phyloP scores from a whole-genome alignment of 2,329 filamentous ascomycete species.

The Diaporthe vexans region DNA sequence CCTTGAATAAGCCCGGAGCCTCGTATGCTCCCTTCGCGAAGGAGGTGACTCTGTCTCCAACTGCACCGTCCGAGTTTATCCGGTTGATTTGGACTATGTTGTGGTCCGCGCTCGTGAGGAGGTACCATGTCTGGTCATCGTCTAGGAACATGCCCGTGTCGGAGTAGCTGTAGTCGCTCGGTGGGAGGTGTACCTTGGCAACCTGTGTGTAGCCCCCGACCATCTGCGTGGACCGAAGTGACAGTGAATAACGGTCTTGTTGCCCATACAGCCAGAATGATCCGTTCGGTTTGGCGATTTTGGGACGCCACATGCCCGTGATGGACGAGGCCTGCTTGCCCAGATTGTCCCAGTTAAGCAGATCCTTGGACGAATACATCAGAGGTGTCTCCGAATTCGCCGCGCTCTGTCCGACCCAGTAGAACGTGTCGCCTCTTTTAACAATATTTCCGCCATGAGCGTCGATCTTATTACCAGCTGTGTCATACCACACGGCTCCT shows the following conservation, averaged over 20 bases:
- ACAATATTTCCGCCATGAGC: conserved; percentile 56
- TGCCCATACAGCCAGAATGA: conserved; percentile 57
- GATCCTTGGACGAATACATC: conserved; percentile 56
- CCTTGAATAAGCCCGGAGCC: conserved; percentile 53
- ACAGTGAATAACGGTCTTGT: conserved; percentile 55
- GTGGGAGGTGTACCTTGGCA: conserved; percentile 53
- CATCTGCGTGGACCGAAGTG: conserved; percentile 51
- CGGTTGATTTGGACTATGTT: conserved; percentile 57
- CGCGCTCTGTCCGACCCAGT: conserved; percentile 56
- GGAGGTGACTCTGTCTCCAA: conserved; percentile 50
- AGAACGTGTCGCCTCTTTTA: conserved; percentile 54
- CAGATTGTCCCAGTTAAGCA: conserved; percentile 57
- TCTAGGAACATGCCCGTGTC: conserved; percentile 58
- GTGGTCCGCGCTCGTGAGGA: conserved; percentile 56
- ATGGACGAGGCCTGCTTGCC: conserved; percentile 51
- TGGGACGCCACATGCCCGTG: conserved; percentile 56
- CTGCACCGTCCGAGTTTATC: conserved; percentile 53
- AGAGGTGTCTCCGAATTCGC: conserved; percentile 53
- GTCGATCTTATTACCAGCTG: conserved; percentile 55
- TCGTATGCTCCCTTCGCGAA: conserved; percentile 53
- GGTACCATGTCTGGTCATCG: conserved; percentile 52
- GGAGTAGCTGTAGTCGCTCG: conserved; percentile 54
- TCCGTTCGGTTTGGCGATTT: conserved; percentile 57
- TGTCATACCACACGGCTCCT: conserved; percentile 56
- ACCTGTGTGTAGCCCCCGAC: conserved; percentile 50